phyloP scores from a whole-genome alignment of 345 rosid genomes.

The Physaria fendleri region DNA sequence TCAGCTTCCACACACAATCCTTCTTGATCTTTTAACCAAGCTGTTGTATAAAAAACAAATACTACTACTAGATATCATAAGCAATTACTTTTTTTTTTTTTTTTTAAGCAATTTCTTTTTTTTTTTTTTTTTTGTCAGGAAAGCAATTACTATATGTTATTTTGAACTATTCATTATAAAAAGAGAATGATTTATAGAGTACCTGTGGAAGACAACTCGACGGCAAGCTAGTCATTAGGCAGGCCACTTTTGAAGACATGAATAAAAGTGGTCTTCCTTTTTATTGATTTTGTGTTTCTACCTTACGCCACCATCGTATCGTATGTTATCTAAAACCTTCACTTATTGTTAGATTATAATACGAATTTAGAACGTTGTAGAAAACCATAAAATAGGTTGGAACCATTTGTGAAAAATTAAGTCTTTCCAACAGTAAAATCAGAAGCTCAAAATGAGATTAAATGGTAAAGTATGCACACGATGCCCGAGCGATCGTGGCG shows the following conservation, averaged over 20 bases:
- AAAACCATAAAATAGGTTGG: too few relatives aligned
- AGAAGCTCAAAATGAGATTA: not conserved
- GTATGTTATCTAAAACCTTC: conserved; percentile 2
- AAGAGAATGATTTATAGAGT: too few relatives aligned
- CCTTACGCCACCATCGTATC: conserved; percentile 5
- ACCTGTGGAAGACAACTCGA: conserved; percentile 29
- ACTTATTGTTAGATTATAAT: too few relatives aligned
- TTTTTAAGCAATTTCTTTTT: not conserved
- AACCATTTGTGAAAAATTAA: too few relatives aligned
- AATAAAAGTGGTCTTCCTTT: conserved; percentile 26
- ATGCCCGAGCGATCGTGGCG: too few relatives aligned
- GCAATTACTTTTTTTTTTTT: not conserved
- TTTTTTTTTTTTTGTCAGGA: not conserved
- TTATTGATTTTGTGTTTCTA: not conserved
- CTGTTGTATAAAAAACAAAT: conserved; percentile 4
- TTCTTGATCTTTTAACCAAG: conserved; percentile 20
- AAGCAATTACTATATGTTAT: not conserved
- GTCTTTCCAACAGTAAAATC: not conserved
- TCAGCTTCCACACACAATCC: conserved; percentile 25
- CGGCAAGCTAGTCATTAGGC: conserved; percentile 32
- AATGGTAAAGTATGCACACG: not conserved
- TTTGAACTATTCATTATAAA: not conserved
- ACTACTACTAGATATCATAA: conserved; percentile 1
- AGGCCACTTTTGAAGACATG: conserved; percentile 29
- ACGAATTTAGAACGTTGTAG: too few relatives aligned